Base-by-base conservation (phyloP, 257 asterid genomes). In the Lavandula angustifolia region DNA sequence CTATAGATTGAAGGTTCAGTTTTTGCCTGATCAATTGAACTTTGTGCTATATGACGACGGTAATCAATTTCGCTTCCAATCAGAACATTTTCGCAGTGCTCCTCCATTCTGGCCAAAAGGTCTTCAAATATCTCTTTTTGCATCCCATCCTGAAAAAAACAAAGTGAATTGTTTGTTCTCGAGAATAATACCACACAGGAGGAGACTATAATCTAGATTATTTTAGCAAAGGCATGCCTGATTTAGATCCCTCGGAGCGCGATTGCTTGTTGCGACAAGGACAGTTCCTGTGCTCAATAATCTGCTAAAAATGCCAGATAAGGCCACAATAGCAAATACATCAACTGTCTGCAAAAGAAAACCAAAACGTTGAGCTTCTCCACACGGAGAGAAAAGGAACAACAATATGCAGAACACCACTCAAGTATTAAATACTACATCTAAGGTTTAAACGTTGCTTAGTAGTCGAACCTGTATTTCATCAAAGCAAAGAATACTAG, bases 181-280 rank as follows among this genome's bases (percentile, higher is more conserved):
- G 41, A 49, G 67, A 59, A 62, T n/a, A 8, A 76, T 56, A 41
- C 65, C 46, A 48, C 17, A 4, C n/a, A 43, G 27, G 42, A 54
- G 35, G 12, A 58, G 18, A 18, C 12, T 5, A 4, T 62, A 43
- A 22, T 65, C 43, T 32, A 50, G 68, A 69, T 66, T 4, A 66
- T 60, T 74, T 74, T 34, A 32, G 50, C 35, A 13, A 49, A 66
- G 55, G 60, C 47, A 38, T 41, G 85, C 99, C 94, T 92, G 96
- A 82, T 92, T 92, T 51, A 92, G 77, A 62, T 89, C 97, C 73
- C 79, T 69, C 46, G 97, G 96, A 38, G 97, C 96, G 35, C 99
- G 99, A 76, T 92, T 92, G 84, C 99, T 92, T 58, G 99, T 89
- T 38, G 97, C 95, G 60, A 92, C 99, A 66, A 92, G 97, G 73